Conservation (phyloP, 306 rosid species). For the Sphenostylis stenocarpa region DNA sequence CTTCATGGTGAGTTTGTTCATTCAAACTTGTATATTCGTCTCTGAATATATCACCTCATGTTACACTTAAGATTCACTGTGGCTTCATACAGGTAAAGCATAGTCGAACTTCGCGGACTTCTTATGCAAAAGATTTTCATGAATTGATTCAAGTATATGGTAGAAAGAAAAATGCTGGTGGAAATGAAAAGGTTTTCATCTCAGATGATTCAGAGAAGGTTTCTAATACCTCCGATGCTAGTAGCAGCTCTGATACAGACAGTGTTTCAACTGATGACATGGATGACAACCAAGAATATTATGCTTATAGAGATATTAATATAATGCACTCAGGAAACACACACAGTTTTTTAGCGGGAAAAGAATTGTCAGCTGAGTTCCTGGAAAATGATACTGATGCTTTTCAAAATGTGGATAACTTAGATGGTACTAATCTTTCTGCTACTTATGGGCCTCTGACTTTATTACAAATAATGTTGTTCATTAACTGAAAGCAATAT, state of each 20-base stretch:
- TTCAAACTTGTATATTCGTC: neutral
- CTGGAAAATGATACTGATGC: constrained; percentile 77
- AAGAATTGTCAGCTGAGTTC: constrained; percentile 70
- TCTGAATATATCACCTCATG: neutral
- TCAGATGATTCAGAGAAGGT: constrained; percentile 39
- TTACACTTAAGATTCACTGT: constrained; percentile 7
- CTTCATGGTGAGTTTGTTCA: constrained; percentile 63
- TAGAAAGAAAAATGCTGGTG: constrained; percentile 42
- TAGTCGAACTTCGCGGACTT: constrained; percentile 68
- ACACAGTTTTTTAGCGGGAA: constrained; percentile 46
- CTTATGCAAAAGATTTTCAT: constrained; percentile 68
- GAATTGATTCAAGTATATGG: constrained; percentile 58
- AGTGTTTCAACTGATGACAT: constrained; percentile 41
- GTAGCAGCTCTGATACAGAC: constrained; percentile 44
- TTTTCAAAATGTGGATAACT: constrained; percentile 70
- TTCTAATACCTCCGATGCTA: constrained; percentile 38
- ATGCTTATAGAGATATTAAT: constrained; percentile 38
- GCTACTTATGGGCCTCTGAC: neutral
- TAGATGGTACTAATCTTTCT: constrained; percentile 64
- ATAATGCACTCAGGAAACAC: constrained; percentile 38
- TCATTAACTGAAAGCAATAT: constrained; percentile 24
- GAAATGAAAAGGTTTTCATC: constrained; percentile 42
- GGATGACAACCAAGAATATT: constrained; percentile 44
- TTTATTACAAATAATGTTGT: constrained; percentile 6
- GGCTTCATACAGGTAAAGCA: constrained; percentile 66